These are phyloP conservation scores for Leptomonas seymouri DNA, from an alignment of 208 protist species.

Conservation along the genomic window DNA sequence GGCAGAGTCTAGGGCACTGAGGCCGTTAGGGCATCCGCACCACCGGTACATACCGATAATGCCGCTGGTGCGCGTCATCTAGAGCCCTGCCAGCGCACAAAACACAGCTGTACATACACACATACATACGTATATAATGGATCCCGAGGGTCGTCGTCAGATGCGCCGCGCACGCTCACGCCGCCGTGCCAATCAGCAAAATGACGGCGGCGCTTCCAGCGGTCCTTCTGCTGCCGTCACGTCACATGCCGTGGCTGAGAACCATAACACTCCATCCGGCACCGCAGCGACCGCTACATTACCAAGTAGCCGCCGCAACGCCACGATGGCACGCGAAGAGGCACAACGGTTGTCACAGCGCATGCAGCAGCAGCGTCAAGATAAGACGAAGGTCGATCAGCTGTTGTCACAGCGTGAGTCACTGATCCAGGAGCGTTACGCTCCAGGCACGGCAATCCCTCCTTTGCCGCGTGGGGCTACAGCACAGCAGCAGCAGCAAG, in stretches of 20 bases:
- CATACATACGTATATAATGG: conserved; percentile 16
- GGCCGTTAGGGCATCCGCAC: no score
- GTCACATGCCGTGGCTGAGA: background rate
- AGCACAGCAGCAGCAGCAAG: conserved; percentile 16
- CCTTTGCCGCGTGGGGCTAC: conserved; percentile 1
- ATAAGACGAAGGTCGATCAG: conserved; percentile 29
- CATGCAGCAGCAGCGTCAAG: conserved; percentile 37
- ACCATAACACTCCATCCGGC: background rate
- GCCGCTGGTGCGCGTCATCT: no score
- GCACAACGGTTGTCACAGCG: conserved; percentile 27
- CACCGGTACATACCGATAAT: no score
- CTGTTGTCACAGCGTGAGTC: conserved; percentile 51
- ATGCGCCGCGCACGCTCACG: conserved; percentile 36
- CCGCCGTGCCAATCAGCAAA: conserved; percentile 25
- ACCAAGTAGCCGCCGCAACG: conserved; percentile 2
- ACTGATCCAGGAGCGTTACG: conserved; percentile 59
- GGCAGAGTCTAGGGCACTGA: no score
- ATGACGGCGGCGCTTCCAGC: conserved; percentile 3
- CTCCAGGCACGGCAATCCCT: conserved; percentile 27
- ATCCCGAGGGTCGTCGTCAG: conserved; percentile 34
- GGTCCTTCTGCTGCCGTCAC: background rate
- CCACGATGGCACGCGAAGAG: conserved; percentile 15
- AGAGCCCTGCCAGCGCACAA: no score
- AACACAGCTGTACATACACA: no score
- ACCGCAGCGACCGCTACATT: background rate